These are phyloP conservation scores for Caryopteris hybrid DNA, from an alignment of 305 asterid genomes.

Conservation along the genomic window DNA sequence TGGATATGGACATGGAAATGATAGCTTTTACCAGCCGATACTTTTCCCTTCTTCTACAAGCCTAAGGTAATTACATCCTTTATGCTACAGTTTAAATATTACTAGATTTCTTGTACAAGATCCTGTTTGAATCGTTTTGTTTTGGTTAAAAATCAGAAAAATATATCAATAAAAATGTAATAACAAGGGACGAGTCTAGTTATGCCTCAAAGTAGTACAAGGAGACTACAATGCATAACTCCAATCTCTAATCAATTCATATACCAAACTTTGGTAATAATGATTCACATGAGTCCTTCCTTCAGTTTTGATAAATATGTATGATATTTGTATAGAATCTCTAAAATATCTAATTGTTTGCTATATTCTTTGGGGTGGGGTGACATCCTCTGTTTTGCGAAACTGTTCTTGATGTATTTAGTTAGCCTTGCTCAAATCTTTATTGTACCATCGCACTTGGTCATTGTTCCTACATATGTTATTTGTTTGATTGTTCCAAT, in stretches of 20 bases:
- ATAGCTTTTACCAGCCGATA: slow-evolving; percentile 40
- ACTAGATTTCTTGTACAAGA: neutral
- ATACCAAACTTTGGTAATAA: no score
- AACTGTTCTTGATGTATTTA: neutral
- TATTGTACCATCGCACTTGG: neutral
- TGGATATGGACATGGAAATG: slow-evolving; percentile 29
- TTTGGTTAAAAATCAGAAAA: neutral
- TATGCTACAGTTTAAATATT: neutral
- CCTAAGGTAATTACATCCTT: slow-evolving; percentile 29
- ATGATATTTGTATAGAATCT: no score
- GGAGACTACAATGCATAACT: neutral
- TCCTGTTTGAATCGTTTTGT: neutral
- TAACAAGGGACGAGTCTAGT: neutral
- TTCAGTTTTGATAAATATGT: no score
- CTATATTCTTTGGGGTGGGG: no score
- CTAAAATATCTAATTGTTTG: no score
- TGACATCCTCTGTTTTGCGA: neutral
- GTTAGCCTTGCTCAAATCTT: neutral
- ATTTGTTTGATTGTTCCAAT: neutral
- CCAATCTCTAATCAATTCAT: neutral
- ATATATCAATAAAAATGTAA: no score
- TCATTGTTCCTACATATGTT: neutral
- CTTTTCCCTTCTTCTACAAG: slow-evolving; percentile 29
- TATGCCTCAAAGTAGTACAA: neutral
- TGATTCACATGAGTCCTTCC: no score